Evolutionary conservation across 2,329 filamentous ascomycete genomes (phyloP).

Genomic region (Setomelanomma holmii): DNA sequence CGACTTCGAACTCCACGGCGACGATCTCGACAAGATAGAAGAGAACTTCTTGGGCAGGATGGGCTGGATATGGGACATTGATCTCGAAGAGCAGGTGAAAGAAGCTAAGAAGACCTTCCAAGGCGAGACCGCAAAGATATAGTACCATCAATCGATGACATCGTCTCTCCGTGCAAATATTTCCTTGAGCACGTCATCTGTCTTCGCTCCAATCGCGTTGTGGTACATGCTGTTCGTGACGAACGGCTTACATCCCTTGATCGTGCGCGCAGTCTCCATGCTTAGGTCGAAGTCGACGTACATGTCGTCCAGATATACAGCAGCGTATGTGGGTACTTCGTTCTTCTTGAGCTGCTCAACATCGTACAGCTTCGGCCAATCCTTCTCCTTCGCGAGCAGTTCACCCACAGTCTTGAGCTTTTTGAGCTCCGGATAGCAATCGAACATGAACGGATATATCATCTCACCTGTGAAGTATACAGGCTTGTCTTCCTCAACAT

Average conservation of each 20-base stretch:
- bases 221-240: constrained; percentile 90
- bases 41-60: constrained; percentile 40
- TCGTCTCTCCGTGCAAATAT: constrained; percentile 80
- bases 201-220: constrained; percentile 75
- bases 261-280: constrained; percentile 73
- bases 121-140: constrained; percentile 14
- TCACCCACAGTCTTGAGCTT: constrained; percentile 73
- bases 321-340: constrained; percentile 84
- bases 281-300: constrained; percentile 84
- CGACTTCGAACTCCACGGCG: constrained; percentile 48
- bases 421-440: constrained; percentile 78
- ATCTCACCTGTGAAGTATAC: constrained; percentile 91
- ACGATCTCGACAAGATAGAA: constrained; percentile 49
- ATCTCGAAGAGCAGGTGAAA: constrained; percentile 45
- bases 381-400: constrained; percentile 69
- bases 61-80: constrained; percentile 52
- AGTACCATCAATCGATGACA: constrained; percentile 58
- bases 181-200: constrained; percentile 77
- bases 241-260: constrained; percentile 79
- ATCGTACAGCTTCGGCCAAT: constrained; percentile 83
- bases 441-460: constrained; percentile 86
- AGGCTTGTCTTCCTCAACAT: constrained; percentile 55
- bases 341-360: constrained; percentile 75
- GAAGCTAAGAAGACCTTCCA: constrained; percentile 39
- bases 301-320: constrained; percentile 86